A percentile compares a stretch with the other conserved stretches of the same genome.
phyloP scores from a whole-genome alignment of 2,329 filamentous ascomycete species.

The Chalaropsis ovoidea region DNA sequence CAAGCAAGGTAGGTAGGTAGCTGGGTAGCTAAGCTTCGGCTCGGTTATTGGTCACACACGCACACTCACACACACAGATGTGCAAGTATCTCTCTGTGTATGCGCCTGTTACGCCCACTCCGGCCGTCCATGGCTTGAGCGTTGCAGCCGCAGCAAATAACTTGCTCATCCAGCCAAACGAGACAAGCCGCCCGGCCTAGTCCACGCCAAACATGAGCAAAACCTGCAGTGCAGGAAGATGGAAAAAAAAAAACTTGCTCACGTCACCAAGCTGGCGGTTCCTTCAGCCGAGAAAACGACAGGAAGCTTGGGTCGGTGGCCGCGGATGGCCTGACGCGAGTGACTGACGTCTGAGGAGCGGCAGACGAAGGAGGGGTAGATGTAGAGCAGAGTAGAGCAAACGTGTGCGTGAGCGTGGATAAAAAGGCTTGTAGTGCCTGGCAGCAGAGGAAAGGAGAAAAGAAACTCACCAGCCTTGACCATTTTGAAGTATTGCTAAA shows the following conservation, averaged over 20 bases:
- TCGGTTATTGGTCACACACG: not conserved
- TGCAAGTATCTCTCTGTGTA: not conserved
- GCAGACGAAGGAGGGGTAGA: slow-evolving; percentile 1
- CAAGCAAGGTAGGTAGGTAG: not conserved
- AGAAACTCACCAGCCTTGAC: slow-evolving; percentile 27
- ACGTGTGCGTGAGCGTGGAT: not conserved
- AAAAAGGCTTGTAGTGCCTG: not conserved
- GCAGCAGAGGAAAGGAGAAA: slow-evolving; percentile 12
- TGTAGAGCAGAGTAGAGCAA: slow-evolving; percentile 11
- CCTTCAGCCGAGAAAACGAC: slow-evolving; percentile 15
- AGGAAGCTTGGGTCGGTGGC: slow-evolving; percentile 6
- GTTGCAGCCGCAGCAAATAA: slow-evolving; percentile 23
- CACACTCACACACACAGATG: not conserved
- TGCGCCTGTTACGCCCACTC: not conserved
- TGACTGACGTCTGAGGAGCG: not conserved
- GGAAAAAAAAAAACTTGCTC: not conserved
- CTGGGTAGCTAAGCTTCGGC: not conserved
- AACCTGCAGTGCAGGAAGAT: not conserved
- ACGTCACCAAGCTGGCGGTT: not conserved
- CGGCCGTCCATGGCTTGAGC: slow-evolving; percentile 16
- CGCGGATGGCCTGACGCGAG: not conserved
- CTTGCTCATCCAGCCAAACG: slow-evolving; percentile 10
- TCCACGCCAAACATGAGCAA: not conserved
- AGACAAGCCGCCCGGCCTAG: not conserved
- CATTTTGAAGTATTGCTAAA: slow-evolving; percentile 26